Conservation (phyloP, 192 early-diverging fungal genomes). For the Rhizophagus prolifer region DNA sequence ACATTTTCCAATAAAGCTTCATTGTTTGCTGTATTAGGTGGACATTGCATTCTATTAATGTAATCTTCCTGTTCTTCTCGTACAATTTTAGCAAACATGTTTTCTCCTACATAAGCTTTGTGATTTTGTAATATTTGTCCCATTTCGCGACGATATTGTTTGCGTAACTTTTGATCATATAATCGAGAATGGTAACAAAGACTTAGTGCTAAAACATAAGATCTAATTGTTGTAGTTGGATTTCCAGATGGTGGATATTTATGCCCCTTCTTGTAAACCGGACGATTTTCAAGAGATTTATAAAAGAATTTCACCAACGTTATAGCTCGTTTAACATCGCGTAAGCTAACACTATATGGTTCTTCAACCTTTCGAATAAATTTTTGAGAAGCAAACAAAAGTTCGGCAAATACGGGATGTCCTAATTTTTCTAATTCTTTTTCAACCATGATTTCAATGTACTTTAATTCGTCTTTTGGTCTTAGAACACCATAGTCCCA, state of each 20-base stretch:
- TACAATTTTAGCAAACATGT: neutral
- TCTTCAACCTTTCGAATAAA: slow-evolving; percentile 26
- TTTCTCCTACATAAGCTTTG: neutral
- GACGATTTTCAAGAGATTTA: neutral
- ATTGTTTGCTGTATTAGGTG: neutral
- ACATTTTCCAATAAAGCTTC: slow-evolving; percentile 25
- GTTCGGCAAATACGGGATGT: neutral
- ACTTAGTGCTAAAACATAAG: slow-evolving; percentile 20
- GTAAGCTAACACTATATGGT: slow-evolving; percentile 22
- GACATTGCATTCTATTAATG: slow-evolving; percentile 1
- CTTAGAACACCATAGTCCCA: neutral
- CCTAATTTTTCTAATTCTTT: neutral
- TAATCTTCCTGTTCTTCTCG: slow-evolving; percentile 26
- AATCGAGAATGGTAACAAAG: neutral
- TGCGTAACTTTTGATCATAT: neutral
- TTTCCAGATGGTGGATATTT: neutral
- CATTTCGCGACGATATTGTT: neutral
- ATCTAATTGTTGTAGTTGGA: neutral
- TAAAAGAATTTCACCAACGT: neutral
- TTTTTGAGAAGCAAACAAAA: slow-evolving; percentile 24
- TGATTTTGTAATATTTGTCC: slow-evolving; percentile 4
- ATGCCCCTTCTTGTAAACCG: neutral
- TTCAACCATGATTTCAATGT: neutral
- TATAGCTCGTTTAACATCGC: slow-evolving; percentile 27
- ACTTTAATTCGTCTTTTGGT: neutral